Conservation (phyloP, 345 rosid species). For the Camelina sativa region DNA sequence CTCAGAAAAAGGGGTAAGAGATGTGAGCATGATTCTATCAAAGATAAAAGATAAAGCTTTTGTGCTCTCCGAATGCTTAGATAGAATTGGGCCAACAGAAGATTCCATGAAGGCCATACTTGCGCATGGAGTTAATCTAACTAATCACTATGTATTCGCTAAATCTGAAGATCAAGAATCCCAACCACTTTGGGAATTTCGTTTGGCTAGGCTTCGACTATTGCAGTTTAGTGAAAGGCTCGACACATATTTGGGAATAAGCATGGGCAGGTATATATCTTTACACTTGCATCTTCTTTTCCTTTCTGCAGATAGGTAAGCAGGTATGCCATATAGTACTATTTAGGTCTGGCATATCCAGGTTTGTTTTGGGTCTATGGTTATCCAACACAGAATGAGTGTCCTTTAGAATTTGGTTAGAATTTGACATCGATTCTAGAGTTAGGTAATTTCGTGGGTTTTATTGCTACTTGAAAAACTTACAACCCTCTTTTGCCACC, state of each 20-base stretch:
- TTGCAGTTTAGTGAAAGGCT: constrained; percentile 82
- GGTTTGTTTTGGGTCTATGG: constrained; percentile 9
- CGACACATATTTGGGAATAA: constrained; percentile 93
- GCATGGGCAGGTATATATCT: constrained; percentile 90
- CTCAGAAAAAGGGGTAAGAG: constrained; percentile 65
- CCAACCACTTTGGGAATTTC: constrained; percentile 66
- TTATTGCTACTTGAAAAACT: constrained; percentile 4
- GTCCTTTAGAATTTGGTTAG: constrained; percentile 19
- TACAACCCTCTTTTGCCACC: neutral
- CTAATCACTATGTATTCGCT: constrained; percentile 59
- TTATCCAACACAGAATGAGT: constrained; percentile 6
- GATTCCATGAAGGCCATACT: constrained; percentile 78
- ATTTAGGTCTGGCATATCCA: constrained; percentile 27
- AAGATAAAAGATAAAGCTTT: constrained; percentile 73
- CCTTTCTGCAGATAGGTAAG: constrained; percentile 9
- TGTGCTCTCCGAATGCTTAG: constrained; percentile 76
- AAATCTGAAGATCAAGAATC: constrained; percentile 58
- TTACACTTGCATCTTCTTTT: constrained; percentile 22
- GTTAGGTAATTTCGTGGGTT: constrained; percentile 4
- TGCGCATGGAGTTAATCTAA: constrained; percentile 65
- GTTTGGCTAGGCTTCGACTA: constrained; percentile 81
- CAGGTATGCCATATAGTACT: constrained; percentile 26
- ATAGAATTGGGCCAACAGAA: constrained; percentile 82
- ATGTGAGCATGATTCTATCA: constrained; percentile 60
- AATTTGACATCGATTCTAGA: constrained; percentile 23